Evolutionary conservation across 441 rosid species (phyloP).

Genomic region (Populus hybrid): DNA sequence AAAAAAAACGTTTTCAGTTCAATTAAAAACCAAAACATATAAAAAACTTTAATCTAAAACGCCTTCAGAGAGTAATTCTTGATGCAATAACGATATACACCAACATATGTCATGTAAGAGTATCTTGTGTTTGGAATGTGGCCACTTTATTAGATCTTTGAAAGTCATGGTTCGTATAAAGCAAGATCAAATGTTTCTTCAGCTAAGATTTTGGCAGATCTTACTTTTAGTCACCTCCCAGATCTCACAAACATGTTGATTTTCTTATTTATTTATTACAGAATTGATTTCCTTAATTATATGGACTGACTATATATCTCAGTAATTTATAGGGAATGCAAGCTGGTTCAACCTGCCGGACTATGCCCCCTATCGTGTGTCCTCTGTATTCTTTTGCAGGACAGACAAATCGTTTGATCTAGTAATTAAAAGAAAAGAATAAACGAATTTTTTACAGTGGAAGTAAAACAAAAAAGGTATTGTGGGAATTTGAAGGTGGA

Average conservation of each 20-base stretch:
- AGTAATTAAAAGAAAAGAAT: not conserved
- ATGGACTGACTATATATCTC: not conserved
- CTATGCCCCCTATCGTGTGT: not conserved
- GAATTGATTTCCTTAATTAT: no score
- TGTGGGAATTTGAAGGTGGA: not conserved
- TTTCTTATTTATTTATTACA: not conserved
- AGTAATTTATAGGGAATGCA: no score
- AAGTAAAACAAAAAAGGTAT: not conserved
- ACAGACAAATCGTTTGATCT: not conserved
- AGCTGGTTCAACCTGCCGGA: not conserved
- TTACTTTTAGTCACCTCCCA: not conserved
- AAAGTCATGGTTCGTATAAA: not conserved
- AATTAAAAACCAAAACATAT: not conserved
- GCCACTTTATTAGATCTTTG: not conserved
- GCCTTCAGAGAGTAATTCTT: not conserved
- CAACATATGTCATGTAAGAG: not conserved
- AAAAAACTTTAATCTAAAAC: not conserved
- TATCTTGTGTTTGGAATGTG: not conserved
- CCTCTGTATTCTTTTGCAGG: not conserved
- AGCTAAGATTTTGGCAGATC: not conserved
- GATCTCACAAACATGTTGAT: not conserved
- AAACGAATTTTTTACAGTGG: not conserved
- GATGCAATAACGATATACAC: not conserved
- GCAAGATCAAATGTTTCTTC: conserved; percentile 13
- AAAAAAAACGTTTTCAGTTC: no score